Evolutionary conservation across 1,139 yeast genomes (phyloP), one percentile per base, ranked within the genome.

Genomic region (Keqinozyma sinolaborantium): DNA sequence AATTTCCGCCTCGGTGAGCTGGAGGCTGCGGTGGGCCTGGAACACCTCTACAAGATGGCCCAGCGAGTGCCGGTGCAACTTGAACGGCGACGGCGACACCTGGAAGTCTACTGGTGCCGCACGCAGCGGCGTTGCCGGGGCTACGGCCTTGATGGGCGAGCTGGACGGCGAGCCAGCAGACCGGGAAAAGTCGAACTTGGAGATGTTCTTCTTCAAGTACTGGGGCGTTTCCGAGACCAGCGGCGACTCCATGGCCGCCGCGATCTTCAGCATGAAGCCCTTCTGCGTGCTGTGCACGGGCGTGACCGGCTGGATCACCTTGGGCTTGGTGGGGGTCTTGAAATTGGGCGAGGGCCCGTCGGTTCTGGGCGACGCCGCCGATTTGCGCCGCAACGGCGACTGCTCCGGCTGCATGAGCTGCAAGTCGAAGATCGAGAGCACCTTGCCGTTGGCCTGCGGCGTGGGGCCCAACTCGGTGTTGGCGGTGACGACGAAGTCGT

Each of bases 391-490:
- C 34, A 65, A 46, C 1, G 75, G 74, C 0, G 72, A 64, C 3
- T 73, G 64, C 26, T 65, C 70, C 3, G 74, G 73, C 1, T 77
- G 75, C 1, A 73, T 63, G 36, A 68, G 34, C 26, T 54, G 51
- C 26, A 73, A 58, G 41, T 82, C 88, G 45, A 83, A 79, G 9
- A 83, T 64, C 8, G 88, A 79, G 27, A 81, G 48, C 0, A 82
- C 84, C 25, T 78, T 69, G 0, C 92, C 92, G 38, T 79, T 70
- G 7, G 83, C 68, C 41, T 82, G 90, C 0, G 92, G 92, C 0
- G 92, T 83, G 0, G 92, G 92, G 0, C 90, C 90, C 12, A 82
- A 50, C 39, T 76, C 81, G 1, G 29, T 38, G 30, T 25, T 40
- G 30, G 8, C 29, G 45, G 39, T 28, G 14, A 29, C 10, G 11